Evolutionary conservation across 768 basidiomycete species (phyloP), one percentile per base, ranked within the genome.

Genomic region (Scleroderma bovista): DNA sequence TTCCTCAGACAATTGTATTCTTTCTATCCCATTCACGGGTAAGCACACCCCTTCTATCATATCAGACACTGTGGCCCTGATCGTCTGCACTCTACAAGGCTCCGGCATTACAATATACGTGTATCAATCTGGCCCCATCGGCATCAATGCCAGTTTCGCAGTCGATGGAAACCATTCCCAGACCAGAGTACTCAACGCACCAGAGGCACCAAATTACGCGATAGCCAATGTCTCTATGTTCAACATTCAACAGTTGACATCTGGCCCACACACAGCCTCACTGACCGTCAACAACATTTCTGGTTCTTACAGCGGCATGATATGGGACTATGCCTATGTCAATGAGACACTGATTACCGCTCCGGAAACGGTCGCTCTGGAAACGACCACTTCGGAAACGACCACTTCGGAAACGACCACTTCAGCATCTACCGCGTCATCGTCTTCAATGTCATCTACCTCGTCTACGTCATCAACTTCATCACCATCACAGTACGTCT

Each of bases 151-250:
- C 41, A 57, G 56, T 42, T 54, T 62, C 38, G 51, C 51, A 12
- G 22, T 60, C 26, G 60, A 62, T 10, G 51, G 37, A 1, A 40
- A 32, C 11, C 11, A 52, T 19, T 22, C 49, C 26, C 33, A 52
- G 45, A 57, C 58, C 10, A 60, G 50, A 12, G 54, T 54, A 5
- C 47, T 62, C 10, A 49, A 36, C 8, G 57, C 60, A 31, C 55
- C 57, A 31, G 52, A 58, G 13, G 54, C 48, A 3, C 60, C 56
- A 10, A 44, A 41, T 9, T 60, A 61, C 20, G 20, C 57, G 39
- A 54, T 55, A 6, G 51, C 56, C 44, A 60, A 62, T 9, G 60
- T 59, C 16, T 53, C 56, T 39, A 62, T 62, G 58, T 62, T 62
- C 37, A 20, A 56, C 48, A 44, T 60, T n/a, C 60, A 57, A n/a